A percentile compares a stretch with the other conserved stretches of the same genome.
Evolutionary conservation across 2,329 filamentous ascomycete genomes (phyloP).

Genomic region (Ophiostoma ulmi): DNA sequence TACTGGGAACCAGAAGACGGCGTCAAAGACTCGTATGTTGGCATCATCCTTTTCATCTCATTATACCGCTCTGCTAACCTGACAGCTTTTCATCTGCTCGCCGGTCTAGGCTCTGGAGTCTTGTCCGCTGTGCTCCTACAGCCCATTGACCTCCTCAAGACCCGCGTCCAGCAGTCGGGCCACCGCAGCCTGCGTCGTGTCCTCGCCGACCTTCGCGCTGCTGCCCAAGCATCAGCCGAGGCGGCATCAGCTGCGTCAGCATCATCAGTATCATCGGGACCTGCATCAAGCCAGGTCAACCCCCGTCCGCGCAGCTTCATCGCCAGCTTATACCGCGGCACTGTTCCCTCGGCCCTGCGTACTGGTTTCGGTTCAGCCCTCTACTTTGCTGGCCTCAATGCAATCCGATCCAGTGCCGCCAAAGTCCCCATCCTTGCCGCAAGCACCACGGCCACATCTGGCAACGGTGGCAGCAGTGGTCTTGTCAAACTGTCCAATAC

Average conservation of each 20-base stretch:
- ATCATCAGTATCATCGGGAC: neutral
- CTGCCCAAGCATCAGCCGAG: slow-evolving; percentile 7
- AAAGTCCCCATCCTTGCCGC: slow-evolving; percentile 37
- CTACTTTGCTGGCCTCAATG: slow-evolving; percentile 82
- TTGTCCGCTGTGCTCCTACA: slow-evolving; percentile 86
- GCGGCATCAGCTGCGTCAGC: neutral
- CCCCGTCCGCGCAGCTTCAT: slow-evolving; percentile 31
- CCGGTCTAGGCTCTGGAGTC: slow-evolving; percentile 81
- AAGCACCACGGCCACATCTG: slow-evolving; percentile 19
- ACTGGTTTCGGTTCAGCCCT: slow-evolving; percentile 90
- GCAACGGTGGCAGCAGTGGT: slow-evolving; percentile 67
- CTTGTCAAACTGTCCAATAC: slow-evolving; percentile 78
- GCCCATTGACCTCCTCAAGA: slow-evolving; percentile 94
- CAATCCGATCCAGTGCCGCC: slow-evolving; percentile 65
- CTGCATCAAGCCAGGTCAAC: neutral
- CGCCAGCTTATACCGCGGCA: slow-evolving; percentile 81
- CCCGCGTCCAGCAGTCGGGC: slow-evolving; percentile 83
- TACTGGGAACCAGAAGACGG: slow-evolving; percentile 34
- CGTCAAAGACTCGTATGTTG: slow-evolving; percentile 35
- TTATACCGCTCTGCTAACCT: neutral
- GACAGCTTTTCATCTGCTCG: slow-evolving; percentile 76
- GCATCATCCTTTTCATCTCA: neutral
- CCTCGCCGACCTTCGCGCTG: slow-evolving; percentile 61
- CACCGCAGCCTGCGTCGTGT: slow-evolving; percentile 63
- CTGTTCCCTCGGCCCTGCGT: slow-evolving; percentile 83